Evolutionary conservation across 768 basidiomycete species (phyloP).

Genomic region (Candolleomyces aberdarensis): DNA sequence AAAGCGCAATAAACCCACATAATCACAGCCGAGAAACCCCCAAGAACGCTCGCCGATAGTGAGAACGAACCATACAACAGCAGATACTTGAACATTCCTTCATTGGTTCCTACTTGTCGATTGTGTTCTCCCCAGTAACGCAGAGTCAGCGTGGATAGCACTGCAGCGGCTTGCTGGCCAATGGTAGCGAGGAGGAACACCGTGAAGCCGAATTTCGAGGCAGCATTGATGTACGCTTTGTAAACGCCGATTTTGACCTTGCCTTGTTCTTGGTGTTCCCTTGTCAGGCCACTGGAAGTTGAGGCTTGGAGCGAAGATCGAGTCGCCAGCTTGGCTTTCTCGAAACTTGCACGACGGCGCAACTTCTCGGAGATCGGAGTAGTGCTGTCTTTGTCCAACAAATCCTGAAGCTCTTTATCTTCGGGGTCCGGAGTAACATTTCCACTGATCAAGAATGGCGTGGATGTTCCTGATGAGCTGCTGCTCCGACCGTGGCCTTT

Average conservation of each 20-base stretch:
- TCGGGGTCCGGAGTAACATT: slow-evolving; percentile 29
- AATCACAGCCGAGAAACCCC: slow-evolving; percentile 54
- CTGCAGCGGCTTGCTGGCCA: slow-evolving; percentile 55
- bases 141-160: slow-evolving; percentile 64
- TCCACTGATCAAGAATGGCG: slow-evolving; percentile 43
- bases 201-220: slow-evolving; percentile 68
- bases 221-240: slow-evolving; percentile 71
- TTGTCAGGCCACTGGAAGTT: slow-evolving; percentile 46
- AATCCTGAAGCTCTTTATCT: slow-evolving; percentile 15
- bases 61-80: slow-evolving; percentile 68
- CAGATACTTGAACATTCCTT: slow-evolving; percentile 56
- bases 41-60: slow-evolving; percentile 50
- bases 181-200: slow-evolving; percentile 58
- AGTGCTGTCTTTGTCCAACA: slow-evolving; percentile 20
- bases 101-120: slow-evolving; percentile 51
- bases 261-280: slow-evolving; percentile 79
- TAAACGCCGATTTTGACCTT: slow-evolving; percentile 79
- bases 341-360: slow-evolving; percentile 53
- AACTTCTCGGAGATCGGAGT: slow-evolving; percentile 52
- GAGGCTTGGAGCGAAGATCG: slow-evolving; percentile 35
- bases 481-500: slow-evolving; percentile 44
- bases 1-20: slow-evolving; percentile 80
- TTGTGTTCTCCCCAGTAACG: slow-evolving; percentile 84
- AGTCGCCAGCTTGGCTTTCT: slow-evolving; percentile 49
- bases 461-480: slow-evolving; percentile 46